Evolutionary conservation across 75 land plant species (phyloP), one percentile per base, ranked within the genome.

Genomic region (Larix kaempferi): DNA sequence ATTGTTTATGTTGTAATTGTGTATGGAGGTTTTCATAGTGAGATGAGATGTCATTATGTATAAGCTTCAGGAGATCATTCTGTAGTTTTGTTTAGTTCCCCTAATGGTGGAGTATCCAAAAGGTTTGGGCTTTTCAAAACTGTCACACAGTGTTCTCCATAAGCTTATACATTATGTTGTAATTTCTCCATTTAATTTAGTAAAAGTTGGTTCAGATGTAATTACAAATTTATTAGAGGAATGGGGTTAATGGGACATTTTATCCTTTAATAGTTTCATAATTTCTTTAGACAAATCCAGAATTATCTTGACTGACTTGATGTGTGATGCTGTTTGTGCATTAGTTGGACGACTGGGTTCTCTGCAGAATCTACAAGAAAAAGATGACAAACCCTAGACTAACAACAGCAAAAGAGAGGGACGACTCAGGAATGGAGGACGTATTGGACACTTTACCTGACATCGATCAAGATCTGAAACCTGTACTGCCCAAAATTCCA

Each of bases 301-400:
- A 11, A 11, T 54, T 5, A 22, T 74, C 64, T 35, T 41, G 76
- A n/a, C 29, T 11, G 8, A 7, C 39, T 3, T 11, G 25, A 27
- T 15, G 33, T 59, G 35, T 19, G n/a, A 16, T 54, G 3, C 11
- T 76, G 39, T 27, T 4, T 67, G 29, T 59, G 49, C 7, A 33
- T 79, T 25, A 82, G 84, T 57, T 84, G 67, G 86, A 84, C 44
- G 86, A 84, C 56, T 84, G 86, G 86, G 86, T 84, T 22, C 73
- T 84, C 71, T 84, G 86, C 78, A 75, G 86, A 44, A 84, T 84
- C 37, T 84, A 84, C 85, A 84, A 84, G 77, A 84, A 84, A 76
- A 82, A 74, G n/a, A 77, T 67, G 5, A 80, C 7, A 6, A 56
- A 14, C 23, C 16, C 75, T 0, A 69, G 49, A 7, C 4, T 69